phyloP scores from a whole-genome alignment of 139 green algal genomes.

The Chlorella sp. region DNA sequence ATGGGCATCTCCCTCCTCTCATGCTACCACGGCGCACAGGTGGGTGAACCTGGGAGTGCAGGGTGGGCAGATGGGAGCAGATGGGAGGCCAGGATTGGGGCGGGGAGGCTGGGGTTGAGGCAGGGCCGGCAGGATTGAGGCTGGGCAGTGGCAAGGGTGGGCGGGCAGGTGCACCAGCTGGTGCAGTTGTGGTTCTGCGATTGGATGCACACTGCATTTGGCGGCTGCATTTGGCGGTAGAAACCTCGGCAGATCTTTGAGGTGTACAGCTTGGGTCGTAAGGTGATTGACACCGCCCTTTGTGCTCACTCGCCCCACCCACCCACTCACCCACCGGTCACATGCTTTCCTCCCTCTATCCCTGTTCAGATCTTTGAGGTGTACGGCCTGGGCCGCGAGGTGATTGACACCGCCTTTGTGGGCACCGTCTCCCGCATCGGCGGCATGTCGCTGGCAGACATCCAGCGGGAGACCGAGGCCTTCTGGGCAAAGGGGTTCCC shows the following conservation, averaged over 20 bases:
- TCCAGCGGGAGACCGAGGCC: slow-evolving; percentile 89
- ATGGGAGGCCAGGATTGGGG: too few relatives aligned
- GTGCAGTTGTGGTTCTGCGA: too few relatives aligned
- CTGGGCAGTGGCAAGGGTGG: not conserved
- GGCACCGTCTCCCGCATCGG: slow-evolving; percentile 96
- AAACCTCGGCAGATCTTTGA: slow-evolving; percentile 98
- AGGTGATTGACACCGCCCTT: slow-evolving; percentile 90
- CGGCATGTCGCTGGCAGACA: slow-evolving; percentile 92
- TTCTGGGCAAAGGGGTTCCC: slow-evolving; percentile 96
- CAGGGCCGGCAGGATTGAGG: not conserved
- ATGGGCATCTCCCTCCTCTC: slow-evolving; percentile 99
- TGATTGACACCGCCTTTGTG: slow-evolving; percentile 85
- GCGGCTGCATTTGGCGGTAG: too few relatives aligned
- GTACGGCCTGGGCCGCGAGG: slow-evolving; percentile 95
- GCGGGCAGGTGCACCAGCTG: not conserved
- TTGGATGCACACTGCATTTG: too few relatives aligned
- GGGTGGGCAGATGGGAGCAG: not conserved
- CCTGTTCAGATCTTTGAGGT: slow-evolving; percentile 96
- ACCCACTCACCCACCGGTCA: not conserved
- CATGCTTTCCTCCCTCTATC: not conserved
- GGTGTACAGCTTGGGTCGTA: slow-evolving; percentile 94
- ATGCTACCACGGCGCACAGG: slow-evolving; percentile 92
- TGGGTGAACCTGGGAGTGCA: not conserved
- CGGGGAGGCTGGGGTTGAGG: too few relatives aligned
- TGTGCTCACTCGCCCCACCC: not conserved